Evolutionary conservation across 2,329 filamentous ascomycete genomes (phyloP), one percentile per base, ranked within the genome.

Genomic region (Aspergillus oerlinghausenensis): DNA sequence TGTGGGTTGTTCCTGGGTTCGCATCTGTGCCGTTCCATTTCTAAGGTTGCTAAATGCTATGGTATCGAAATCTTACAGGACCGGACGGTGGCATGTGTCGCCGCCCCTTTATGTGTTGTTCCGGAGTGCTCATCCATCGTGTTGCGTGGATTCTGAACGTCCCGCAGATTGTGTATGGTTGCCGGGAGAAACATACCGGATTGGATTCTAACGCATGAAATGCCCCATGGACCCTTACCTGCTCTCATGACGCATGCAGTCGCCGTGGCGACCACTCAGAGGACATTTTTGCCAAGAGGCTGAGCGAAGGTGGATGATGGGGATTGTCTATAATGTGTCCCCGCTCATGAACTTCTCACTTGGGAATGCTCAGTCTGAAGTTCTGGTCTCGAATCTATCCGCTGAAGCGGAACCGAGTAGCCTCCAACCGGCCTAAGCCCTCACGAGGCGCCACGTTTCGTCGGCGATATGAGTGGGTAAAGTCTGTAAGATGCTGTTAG

Each of bases 361-460:
- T 8, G 19, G 17, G 11, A 50, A 28, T 19, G 19, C 49, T 51
- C 26, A 28, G n/a, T 35, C 28, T 14, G n/a, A 21, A 25, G 10
- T 51, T 21, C 49, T 23, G 14, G 29, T 25, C 49, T 14, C 19
- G 9, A 23, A 17, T 52, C 67, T 70, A 86, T 58, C 83, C 83
- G 56, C 76, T 78, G 70, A 96, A 97, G 65, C 90, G 88, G 78
- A 97, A 97, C 62, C 89, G 85, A 23, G 88, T 86, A 25, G 92
- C 91, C 76, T 96, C 92, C 56, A 97, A 78, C 69, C 91, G 84
- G 3, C 93, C 93, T 45, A 97, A 79, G 0, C 93, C 93, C 70
- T 97, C 93, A 59, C 93, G 81, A 6, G 94, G 94, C n/a, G 94
- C 93, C 49, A 99, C 90, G 69, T 99, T 97, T 60, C 95, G 84